phyloP scores from a whole-genome alignment of 495 filamentous ascomycete genomes.

The Podospora australis region DNA sequence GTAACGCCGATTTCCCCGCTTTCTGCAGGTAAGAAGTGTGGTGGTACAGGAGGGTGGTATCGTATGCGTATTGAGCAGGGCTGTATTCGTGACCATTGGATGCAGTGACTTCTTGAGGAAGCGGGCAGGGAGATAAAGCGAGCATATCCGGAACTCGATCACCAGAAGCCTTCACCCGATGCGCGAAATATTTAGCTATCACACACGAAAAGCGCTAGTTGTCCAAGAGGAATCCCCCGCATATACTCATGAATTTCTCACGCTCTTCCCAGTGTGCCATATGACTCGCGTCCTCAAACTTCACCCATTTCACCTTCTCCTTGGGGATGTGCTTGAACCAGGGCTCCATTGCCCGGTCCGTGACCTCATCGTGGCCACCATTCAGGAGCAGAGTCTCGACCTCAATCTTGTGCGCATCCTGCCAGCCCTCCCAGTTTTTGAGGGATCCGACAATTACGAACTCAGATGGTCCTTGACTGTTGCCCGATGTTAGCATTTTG shows the following conservation, averaged over 20 bases:
- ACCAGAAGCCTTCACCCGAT: too few relatives aligned
- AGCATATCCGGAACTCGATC: too few relatives aligned
- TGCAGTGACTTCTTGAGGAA: too few relatives aligned
- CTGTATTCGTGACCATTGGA: too few relatives aligned
- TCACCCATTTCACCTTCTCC: constrained; percentile 40
- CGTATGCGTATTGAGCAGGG: too few relatives aligned
- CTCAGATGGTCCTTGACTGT: constrained; percentile 43
- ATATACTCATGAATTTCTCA: constrained; percentile 27
- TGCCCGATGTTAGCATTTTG: constrained; percentile 5
- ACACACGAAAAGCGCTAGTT: neutral
- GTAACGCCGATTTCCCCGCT: too few relatives aligned
- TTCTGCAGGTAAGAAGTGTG: too few relatives aligned
- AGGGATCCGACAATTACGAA: constrained; percentile 40
- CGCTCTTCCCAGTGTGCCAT: constrained; percentile 42
- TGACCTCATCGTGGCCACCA: constrained; percentile 44
- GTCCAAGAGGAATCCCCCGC: constrained; percentile 17
- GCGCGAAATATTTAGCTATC: too few relatives aligned
- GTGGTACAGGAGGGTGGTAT: too few relatives aligned
- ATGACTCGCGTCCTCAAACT: constrained; percentile 40
- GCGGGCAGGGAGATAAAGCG: too few relatives aligned
- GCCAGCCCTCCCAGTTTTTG: constrained; percentile 35
- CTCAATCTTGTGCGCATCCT: constrained; percentile 34
- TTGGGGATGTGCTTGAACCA: constrained; percentile 35
- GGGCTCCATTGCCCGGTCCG: constrained; percentile 34
- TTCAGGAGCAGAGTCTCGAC: constrained; percentile 44